Percentiles rank a stretch among this genome's conserved stretches.
These are phyloP conservation scores for Dactylella cylindrospora DNA, from an alignment of 2,329 filamentous ascomycete genomes.

Conservation along the genomic window DNA sequence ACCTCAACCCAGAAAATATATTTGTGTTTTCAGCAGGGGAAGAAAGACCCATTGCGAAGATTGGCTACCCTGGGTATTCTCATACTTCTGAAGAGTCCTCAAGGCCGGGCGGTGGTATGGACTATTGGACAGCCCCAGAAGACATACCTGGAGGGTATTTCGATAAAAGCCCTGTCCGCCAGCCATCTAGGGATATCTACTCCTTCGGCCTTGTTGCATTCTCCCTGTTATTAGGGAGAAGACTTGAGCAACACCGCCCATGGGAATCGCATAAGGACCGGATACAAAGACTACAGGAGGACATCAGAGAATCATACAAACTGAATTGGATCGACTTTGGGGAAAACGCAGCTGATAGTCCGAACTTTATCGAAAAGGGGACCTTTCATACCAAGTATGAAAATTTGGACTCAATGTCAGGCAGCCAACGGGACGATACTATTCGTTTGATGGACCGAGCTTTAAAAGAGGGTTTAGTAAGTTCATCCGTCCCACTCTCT, in stretches of 20 bases:
- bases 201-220: slow-evolving; percentile 7
- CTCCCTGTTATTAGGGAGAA: neutral
- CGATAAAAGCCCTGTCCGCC: neutral
- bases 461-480: too few relatives aligned
- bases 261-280: too few relatives aligned
- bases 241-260: too few relatives aligned
- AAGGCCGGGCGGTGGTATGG: neutral
- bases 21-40: neutral
- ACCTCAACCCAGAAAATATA: slow-evolving; percentile 10
- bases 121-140: neutral
- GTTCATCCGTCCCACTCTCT: too few relatives aligned
- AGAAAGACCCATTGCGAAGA: neutral
- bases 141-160: neutral
- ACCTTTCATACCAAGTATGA: too few relatives aligned
- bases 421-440: too few relatives aligned
- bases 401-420: too few relatives aligned
- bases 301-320: neutral
- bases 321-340: too few relatives aligned
- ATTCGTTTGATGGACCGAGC: too few relatives aligned
- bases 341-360: too few relatives aligned
- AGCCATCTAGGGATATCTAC: slow-evolving; percentile 2
- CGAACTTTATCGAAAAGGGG: too few relatives aligned
- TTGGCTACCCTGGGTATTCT: slow-evolving; percentile 3
- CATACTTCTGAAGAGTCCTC: neutral
- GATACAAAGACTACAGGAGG: neutral